These are phyloP conservation scores for Xylaria sp. DNA, from an alignment of 2,329 filamentous ascomycete species.

Conservation along the genomic window DNA sequence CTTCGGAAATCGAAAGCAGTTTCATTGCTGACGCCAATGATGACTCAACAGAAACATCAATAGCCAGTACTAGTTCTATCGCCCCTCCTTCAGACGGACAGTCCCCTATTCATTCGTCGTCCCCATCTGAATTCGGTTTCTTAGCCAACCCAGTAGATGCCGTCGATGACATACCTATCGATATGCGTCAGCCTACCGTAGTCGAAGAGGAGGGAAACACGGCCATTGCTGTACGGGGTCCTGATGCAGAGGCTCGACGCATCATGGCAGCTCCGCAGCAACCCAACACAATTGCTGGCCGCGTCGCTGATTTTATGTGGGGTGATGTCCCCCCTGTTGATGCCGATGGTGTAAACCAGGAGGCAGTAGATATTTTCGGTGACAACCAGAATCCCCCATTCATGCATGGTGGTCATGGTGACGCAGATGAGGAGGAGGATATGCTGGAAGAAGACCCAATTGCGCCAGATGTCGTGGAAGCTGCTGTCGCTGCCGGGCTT, in stretches of 20 bases:
- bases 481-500: conserved; percentile 73
- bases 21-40: conserved; percentile 4
- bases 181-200: background rate
- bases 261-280: conserved; percentile 38
- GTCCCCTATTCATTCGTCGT: conserved; percentile 13
- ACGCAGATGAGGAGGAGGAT: conserved; percentile 44
- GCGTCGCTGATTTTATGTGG: conserved; percentile 71
- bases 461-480: conserved; percentile 68
- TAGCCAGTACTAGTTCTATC: conserved; percentile 9
- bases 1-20: conserved; percentile 1
- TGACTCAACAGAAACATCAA: conserved; percentile 7
- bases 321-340: conserved; percentile 60
- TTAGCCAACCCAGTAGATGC: background rate
- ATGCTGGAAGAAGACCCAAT: conserved; percentile 57
- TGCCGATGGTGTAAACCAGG: conserved; percentile 55
- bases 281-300: conserved; percentile 54
- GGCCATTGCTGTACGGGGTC: conserved; percentile 9
- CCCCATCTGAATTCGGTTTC: conserved; percentile 1
- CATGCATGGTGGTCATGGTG: conserved; percentile 52
- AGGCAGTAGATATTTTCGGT: conserved; percentile 70
- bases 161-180: background rate
- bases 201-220: conserved; percentile 11
- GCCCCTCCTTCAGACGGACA: background rate
- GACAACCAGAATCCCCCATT: conserved; percentile 56
- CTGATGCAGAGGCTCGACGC: conserved; percentile 26